These are phyloP conservation scores for Kuraishia capsulata DNA, from an alignment of 805 yeast genomes.

Conservation along the genomic window DNA sequence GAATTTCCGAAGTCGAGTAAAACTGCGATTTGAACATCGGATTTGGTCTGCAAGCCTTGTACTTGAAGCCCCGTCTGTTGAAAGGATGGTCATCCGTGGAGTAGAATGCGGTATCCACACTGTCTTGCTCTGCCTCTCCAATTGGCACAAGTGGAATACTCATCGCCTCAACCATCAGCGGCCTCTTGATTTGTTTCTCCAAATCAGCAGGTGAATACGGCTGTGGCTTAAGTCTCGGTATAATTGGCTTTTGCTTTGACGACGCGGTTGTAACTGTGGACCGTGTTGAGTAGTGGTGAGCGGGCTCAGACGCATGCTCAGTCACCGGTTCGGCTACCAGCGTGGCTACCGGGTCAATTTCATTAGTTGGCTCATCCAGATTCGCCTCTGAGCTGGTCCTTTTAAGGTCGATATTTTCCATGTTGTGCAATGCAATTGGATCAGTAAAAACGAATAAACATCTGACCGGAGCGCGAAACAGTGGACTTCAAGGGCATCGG, in stretches of 20 bases:
- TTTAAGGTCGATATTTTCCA: no score
- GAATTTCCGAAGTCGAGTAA: slow-evolving; percentile 66
- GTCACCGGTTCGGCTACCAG: slow-evolving; percentile 3
- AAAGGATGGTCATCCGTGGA: slow-evolving; percentile 70
- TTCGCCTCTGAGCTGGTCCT: not conserved
- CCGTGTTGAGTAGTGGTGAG: slow-evolving; percentile 7
- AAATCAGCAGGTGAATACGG: slow-evolving; percentile 22
- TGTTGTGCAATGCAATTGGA: no score
- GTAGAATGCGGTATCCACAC: slow-evolving; percentile 18
- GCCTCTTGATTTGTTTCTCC: slow-evolving; percentile 5
- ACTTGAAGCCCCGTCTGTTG: slow-evolving; percentile 74
- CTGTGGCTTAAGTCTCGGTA: slow-evolving; percentile 24
- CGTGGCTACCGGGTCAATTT: no score
- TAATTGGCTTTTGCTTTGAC: slow-evolving; percentile 7
- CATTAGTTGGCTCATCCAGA: not conserved
- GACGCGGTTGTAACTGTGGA: slow-evolving; percentile 4
- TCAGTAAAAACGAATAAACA: no score
- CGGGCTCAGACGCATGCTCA: slow-evolving; percentile 2
- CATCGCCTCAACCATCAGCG: not conserved
- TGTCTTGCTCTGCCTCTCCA: not conserved
- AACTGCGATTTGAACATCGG: slow-evolving; percentile 45
- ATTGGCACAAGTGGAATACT: not conserved
- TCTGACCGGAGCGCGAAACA: no score
- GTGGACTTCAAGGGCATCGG: no score
- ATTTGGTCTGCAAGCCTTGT: slow-evolving; percentile 69